Base-by-base conservation (phyloP, 495 filamentous ascomycete genomes). In the Talaromyces ruber region DNA sequence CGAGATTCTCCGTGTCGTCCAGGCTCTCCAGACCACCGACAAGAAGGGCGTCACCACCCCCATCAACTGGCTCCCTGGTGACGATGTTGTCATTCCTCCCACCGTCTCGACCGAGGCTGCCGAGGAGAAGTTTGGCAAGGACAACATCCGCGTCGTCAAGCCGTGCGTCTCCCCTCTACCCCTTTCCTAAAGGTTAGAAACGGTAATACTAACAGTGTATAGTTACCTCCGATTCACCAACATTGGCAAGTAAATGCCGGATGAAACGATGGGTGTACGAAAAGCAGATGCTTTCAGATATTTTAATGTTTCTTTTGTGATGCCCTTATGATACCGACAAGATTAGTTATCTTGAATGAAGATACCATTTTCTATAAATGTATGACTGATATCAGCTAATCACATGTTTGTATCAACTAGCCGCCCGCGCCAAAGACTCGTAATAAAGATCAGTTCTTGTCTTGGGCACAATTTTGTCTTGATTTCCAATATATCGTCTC, bases 61-160 rank as follows among this genome's bases (percentile, higher is more conserved):
- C 21, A 92, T 96, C 77, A 92, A 96, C 86, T 91, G 91, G 91
- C 79, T 89, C 22, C 88, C 89, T 32, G 80, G 91, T 64, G 89
- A 96, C 69, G 94, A 98, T 70, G 95, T 97, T 66, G 97, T 98
- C 68, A 92, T 98, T 59, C 91, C 94, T 75, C 94, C 95, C 22
- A 82, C 82, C 65, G 85, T 98, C 71, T 90, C 88, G 73, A 90
- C 88, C 70, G 87, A 95, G 70, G 82, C 92, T 74, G 94, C 94
- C 50, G 88, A 93, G 82, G 82, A 88, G 74, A 81, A 96, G 67
- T 98, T 96, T 82, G 59, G 59, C 25, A 28, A 45, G 32, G 92
- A 93, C 61, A 82, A 96, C 57, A 86, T 97, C 75, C 89, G 88
- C 67, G 86, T 88, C 64, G 91, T 98, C 68, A 98, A 97, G 89